phyloP scores from a whole-genome alignment of 163 green algal species.

The Volvox carteri region DNA sequence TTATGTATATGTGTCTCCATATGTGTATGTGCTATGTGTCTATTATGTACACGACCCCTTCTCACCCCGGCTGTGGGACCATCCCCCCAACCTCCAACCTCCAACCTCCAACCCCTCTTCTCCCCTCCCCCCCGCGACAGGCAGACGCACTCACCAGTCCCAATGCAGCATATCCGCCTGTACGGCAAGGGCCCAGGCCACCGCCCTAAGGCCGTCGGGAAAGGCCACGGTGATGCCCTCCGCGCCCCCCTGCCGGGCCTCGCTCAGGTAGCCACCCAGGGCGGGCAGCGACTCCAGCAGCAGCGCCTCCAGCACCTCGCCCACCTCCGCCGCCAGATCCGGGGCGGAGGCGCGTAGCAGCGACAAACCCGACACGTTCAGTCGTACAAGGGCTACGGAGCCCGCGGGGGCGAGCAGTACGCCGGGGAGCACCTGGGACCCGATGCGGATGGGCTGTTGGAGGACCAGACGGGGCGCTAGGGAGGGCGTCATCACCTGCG shows the following conservation, averaged over 20 bases:
- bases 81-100: not conserved
- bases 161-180: slow-evolving; percentile 43
- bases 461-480: slow-evolving; percentile 28
- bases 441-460: slow-evolving; percentile 12
- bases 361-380: slow-evolving; percentile 18
- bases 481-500: slow-evolving; percentile 3
- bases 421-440: slow-evolving; percentile 33
- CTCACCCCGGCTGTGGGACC: too few species aligned
- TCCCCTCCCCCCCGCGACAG: not conserved
- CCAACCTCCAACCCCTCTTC: not conserved
- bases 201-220: not conserved
- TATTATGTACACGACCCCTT: too few species aligned
- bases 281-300: slow-evolving; percentile 38
- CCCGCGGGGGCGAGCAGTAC: slow-evolving; percentile 9
- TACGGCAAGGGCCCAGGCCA: slow-evolving; percentile 41
- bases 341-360: not conserved
- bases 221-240: slow-evolving; percentile 34
- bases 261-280: slow-evolving; percentile 36
- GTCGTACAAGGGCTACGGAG: slow-evolving; percentile 5
- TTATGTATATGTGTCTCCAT: too few species aligned
- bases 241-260: slow-evolving; percentile 9
- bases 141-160: slow-evolving; percentile 49
- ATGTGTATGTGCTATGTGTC: too few species aligned
- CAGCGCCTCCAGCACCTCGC: slow-evolving; percentile 17
- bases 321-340: slow-evolving; percentile 25